phyloP scores from a whole-genome alignment of 768 basidiomycete species.

The Boletellus ananas region DNA sequence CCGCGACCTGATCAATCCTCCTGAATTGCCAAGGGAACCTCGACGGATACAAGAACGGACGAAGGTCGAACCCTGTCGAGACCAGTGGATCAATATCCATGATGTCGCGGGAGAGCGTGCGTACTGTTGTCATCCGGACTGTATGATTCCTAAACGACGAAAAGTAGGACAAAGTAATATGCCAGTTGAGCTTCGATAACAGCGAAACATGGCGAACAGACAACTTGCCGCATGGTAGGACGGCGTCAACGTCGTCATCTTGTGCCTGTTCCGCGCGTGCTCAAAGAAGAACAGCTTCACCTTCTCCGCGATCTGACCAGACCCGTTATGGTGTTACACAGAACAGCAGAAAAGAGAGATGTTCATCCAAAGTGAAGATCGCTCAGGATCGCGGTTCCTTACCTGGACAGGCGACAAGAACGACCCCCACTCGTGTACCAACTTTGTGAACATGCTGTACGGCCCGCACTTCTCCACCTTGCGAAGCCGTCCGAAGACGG shows the following conservation, averaged over 20 bases:
- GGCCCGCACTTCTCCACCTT: constrained; percentile 98
- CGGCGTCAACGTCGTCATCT: constrained; percentile 96
- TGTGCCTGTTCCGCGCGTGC: constrained; percentile 94
- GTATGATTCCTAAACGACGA: constrained; percentile 72
- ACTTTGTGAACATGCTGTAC: constrained; percentile 95
- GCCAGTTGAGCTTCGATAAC: background rate
- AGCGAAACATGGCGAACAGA: background rate
- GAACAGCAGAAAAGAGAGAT: too few relatives aligned
- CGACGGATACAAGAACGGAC: constrained; percentile 94
- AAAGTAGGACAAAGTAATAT: too few relatives aligned
- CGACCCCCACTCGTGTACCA: constrained; percentile 90
- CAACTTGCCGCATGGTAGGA: constrained; percentile 84
- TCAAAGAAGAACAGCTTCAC: constrained; percentile 98
- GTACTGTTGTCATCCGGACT: constrained; percentile 94
- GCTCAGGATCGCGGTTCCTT: constrained; percentile 2
- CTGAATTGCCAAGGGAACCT: constrained; percentile 96
- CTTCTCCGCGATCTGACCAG: constrained; percentile 78
- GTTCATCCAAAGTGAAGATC: background rate
- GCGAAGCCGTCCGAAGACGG: constrained; percentile 86
- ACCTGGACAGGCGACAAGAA: constrained; percentile 82
- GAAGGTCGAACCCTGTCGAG: constrained; percentile 79
- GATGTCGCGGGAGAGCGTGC: constrained; percentile 20
- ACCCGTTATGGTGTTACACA: too few relatives aligned
- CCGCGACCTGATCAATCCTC: constrained; percentile 89
- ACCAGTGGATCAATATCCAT: background rate